Evolutionary conservation across 495 filamentous ascomycete species (phyloP).

Genomic region (Trichocladium antarcticum): DNA sequence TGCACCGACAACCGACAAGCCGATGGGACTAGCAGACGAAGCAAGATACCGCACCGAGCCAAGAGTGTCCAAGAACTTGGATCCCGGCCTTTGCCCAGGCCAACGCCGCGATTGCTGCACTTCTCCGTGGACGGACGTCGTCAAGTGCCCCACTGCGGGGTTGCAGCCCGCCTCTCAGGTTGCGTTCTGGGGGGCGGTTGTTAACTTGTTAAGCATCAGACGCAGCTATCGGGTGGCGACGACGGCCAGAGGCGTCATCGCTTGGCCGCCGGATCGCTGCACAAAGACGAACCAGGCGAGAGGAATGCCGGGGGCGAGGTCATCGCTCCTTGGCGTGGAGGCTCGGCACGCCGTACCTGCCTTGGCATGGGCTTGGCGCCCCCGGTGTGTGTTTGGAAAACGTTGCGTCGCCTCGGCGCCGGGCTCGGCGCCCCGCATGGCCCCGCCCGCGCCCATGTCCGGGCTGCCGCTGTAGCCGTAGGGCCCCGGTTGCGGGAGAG

Average conservation of each 20-base stretch:
- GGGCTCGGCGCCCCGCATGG: neutral
- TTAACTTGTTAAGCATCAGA: conserved; percentile 9
- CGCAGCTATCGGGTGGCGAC: conserved; percentile 15
- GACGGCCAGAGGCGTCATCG: conserved; percentile 12
- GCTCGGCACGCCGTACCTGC: conserved; percentile 3
- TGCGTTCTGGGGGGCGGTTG: neutral
- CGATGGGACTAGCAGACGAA: conserved; percentile 1
- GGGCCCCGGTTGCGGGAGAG: too few species aligned
- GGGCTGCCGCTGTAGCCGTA: neutral
- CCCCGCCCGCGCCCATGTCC: neutral
- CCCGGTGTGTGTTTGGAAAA: neutral
- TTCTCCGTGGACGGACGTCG: conserved; percentile 1
- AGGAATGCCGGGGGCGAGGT: conserved; percentile 6
- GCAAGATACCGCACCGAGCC: conserved; percentile 10
- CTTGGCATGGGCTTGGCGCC: conserved; percentile 2
- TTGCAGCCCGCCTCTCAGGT: conserved; percentile 3
- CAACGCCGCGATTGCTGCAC: neutral
- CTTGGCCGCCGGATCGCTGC: too few species aligned
- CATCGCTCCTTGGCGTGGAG: conserved; percentile 10
- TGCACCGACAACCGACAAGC: conserved; percentile 11
- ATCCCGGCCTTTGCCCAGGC: conserved; percentile 11
- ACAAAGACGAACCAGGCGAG: too few species aligned
- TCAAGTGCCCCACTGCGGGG: conserved; percentile 7
- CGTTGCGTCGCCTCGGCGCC: neutral
- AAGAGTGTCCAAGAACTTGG: conserved; percentile 24